These are phyloP conservation scores for Yamadazyma spencermartinsiae DNA, from an alignment of 1,139 yeast genomes.

Conservation along the genomic window DNA sequence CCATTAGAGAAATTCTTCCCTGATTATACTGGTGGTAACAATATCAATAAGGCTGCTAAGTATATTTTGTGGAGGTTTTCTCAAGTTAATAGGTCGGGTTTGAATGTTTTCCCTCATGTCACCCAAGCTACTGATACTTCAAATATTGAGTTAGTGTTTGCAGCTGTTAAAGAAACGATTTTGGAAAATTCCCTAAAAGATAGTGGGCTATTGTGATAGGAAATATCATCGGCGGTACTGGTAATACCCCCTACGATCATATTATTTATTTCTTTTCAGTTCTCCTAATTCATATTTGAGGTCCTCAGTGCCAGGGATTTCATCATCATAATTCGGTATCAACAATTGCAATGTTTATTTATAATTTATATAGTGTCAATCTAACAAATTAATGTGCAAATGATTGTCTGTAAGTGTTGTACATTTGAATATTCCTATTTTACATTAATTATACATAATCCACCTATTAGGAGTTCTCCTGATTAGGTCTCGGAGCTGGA, in stretches of 20 bases:
- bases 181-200: constrained; percentile 82
- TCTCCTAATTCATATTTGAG: neutral
- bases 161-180: constrained; percentile 88
- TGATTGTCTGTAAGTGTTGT: neutral
- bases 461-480: constrained; percentile 1
- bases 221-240: constrained; percentile 1
- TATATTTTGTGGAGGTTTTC: constrained; percentile 90
- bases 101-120: constrained; percentile 84
- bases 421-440: constrained; percentile 8
- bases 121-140: constrained; percentile 95
- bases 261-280: neutral
- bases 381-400: neutral
- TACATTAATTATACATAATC: constrained; percentile 13
- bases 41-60: constrained; percentile 91
- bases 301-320: neutral
- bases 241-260: constrained; percentile 1
- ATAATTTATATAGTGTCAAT: too few species aligned
- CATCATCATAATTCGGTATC: neutral
- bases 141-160: constrained; percentile 83
- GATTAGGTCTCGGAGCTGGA: neutral
- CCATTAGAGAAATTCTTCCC: constrained; percentile 86
- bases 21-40: constrained; percentile 86
- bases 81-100: constrained; percentile 78
- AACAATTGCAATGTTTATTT: too few species aligned
- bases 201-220: constrained; percentile 71